Base-by-base conservation (phyloP, 495 filamentous ascomycete genomes). In the Elasticomyces elasticus region DNA sequence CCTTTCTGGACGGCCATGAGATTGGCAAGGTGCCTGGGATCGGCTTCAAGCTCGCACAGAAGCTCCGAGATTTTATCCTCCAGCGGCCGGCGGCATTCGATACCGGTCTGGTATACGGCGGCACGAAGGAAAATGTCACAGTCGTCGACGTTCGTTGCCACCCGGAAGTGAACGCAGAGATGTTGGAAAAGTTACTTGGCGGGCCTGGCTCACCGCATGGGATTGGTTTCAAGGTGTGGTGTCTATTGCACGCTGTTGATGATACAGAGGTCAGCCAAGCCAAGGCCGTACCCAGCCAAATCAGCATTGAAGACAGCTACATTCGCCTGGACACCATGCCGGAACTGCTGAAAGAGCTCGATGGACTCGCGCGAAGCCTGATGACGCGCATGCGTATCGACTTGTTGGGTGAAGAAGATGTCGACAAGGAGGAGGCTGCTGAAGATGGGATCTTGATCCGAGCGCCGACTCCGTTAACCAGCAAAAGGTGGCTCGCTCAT, bases 231-330 rank as follows among this genome's bases (percentile, higher is more conserved):
- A 83, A 80, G 55, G 62, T 79, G 0, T 86, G 79, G 80, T 66
- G 64, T 31, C 69, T 85, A 1, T 66, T 86, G 7, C 76, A 86
- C 62, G 84, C 81, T 35, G 67, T 79, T 15, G 84, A 86, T 63
- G 62, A 74, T 51, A 71, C 76, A 7, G 81, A 85, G 38, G 88
- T 97, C 17, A 74, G 77, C 19, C 75, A 81, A 56, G 85, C 82
- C 1, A 77, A 80, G 59, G 80, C 79, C 35, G 67, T 94, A 13
- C 91, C 91, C 0, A 81, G 80, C 12, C 89, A 95, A 66, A 95
- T 97, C 65, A 90, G 86, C 67, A 94, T 97, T 55, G 91, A 97
- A 64, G 88, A 97, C 65, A 87, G 86, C 5, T 97, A 92, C 64
- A 73, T 75, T 44, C 78, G 79, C 1, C 72, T 95, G 0, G 76